Conservation (phyloP, 371 early-diverging fungal species). For the Apophysomyces variabilis region DNA sequence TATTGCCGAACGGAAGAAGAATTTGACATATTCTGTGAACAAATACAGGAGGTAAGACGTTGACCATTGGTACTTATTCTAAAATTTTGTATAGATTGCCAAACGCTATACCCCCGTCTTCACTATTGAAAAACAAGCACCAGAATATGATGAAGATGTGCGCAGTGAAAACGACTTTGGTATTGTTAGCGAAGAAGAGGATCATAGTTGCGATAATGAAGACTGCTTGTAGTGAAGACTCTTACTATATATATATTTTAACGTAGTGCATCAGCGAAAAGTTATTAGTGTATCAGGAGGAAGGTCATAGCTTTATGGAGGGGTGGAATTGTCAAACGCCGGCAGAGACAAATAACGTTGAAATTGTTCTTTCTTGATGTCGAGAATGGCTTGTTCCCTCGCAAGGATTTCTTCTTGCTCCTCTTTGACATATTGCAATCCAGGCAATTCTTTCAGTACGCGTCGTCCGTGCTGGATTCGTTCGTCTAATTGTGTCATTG, state of each 20-base stretch:
- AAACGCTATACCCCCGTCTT: slow-evolving; percentile 64
- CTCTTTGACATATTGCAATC: slow-evolving; percentile 49
- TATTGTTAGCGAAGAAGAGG: slow-evolving; percentile 51
- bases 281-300: background rate
- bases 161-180: slow-evolving; percentile 59
- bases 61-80: background rate
- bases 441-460: slow-evolving; percentile 48
- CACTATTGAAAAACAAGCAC: slow-evolving; percentile 65
- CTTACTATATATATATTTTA: background rate
- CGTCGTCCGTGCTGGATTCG: slow-evolving; percentile 43
- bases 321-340: background rate
- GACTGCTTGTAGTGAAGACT: slow-evolving; percentile 8
- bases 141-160: slow-evolving; percentile 69
- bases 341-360: background rate
- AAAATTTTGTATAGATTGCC: slow-evolving; percentile 36
- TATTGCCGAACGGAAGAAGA: slow-evolving; percentile 71
- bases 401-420: slow-evolving; percentile 47
- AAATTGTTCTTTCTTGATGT: slow-evolving; percentile 39
- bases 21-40: slow-evolving; percentile 67
- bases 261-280: background rate
- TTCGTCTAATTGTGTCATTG: slow-evolving; percentile 48
- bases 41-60: slow-evolving; percentile 49
- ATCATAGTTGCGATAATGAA: slow-evolving; percentile 19
- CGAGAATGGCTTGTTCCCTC: slow-evolving; percentile 35
- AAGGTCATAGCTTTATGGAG: background rate